Evolutionary conservation across 2,329 filamentous ascomycete genomes (phyloP).

Genomic region (Zarea fungicola): DNA sequence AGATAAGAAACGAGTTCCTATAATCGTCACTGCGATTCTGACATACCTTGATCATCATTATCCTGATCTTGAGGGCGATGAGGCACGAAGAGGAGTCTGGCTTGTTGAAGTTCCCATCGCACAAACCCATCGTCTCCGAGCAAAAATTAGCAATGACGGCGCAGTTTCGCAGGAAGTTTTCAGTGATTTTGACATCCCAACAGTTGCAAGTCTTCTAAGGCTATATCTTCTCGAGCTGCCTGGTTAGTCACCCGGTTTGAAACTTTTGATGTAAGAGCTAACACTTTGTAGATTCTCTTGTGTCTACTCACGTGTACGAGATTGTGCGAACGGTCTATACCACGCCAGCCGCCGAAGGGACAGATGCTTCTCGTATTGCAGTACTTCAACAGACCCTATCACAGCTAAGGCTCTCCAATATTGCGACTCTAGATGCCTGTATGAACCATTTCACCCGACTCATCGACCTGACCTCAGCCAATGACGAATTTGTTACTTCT

Average conservation of each 20-base stretch:
- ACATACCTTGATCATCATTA: constrained; percentile 97
- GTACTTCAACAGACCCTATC: constrained; percentile 94
- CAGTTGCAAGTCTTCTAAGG: constrained; percentile 87
- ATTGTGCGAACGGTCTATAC: constrained; percentile 97
- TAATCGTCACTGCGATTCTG: constrained; percentile 86
- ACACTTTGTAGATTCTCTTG: constrained; percentile 71
- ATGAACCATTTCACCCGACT: constrained; percentile 97
- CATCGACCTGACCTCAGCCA: constrained; percentile 93
- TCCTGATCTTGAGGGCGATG: constrained; percentile 93
- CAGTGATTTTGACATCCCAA: constrained; percentile 86
- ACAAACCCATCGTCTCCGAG: constrained; percentile 78
- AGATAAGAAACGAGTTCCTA: constrained; percentile 90
- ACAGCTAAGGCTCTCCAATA: constrained; percentile 91
- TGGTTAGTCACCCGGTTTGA: constrained; percentile 51
- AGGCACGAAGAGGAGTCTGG: constrained; percentile 89
- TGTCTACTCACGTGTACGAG: constrained; percentile 97
- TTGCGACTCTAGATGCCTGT: constrained; percentile 95
- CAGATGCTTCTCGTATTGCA: constrained; percentile 74
- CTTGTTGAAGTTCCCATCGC: constrained; percentile 82
- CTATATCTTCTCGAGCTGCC: constrained; percentile 92
- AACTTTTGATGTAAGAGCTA: constrained; percentile 18
- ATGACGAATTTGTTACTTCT: constrained; percentile 73
- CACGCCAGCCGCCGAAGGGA: constrained; percentile 69
- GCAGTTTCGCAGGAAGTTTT: constrained; percentile 69
- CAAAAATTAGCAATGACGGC: constrained; percentile 82